These are phyloP conservation scores for Pichia sorboxylosa DNA, from an alignment of 1,139 yeast genomes.

Conservation along the genomic window DNA sequence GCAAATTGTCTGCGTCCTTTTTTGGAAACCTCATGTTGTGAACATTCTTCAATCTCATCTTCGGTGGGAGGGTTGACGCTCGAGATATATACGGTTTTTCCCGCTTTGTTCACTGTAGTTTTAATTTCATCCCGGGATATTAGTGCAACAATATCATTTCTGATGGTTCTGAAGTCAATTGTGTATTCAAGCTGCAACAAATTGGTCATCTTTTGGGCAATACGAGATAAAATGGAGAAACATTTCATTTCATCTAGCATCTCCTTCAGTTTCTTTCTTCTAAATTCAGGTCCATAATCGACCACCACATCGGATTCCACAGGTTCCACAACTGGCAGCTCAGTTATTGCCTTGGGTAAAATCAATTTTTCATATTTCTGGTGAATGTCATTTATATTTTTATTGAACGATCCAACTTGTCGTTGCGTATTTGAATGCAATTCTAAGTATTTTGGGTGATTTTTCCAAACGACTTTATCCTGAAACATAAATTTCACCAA, in stretches of 20 bases:
- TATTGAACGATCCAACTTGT: neutral
- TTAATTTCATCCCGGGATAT: conserved; percentile 20
- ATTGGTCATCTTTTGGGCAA: conserved; percentile 30
- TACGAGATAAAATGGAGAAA: conserved; percentile 28
- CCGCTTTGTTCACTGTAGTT: too few species aligned
- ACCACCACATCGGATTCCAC: neutral
- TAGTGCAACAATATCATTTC: conserved; percentile 29
- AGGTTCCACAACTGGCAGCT: neutral
- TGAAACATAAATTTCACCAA: conserved; percentile 1
- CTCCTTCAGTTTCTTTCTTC: conserved; percentile 29
- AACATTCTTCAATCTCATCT: conserved; percentile 9
- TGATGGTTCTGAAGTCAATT: conserved; percentile 38
- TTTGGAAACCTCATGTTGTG: too few species aligned
- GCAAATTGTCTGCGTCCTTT: too few species aligned
- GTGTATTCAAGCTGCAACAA: conserved; percentile 27
- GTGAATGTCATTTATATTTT: neutral
- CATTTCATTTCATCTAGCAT: conserved; percentile 33
- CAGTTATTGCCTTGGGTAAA: too few species aligned
- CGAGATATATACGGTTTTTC: conserved; percentile 10
- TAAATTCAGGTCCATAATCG: conserved; percentile 23
- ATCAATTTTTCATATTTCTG: neutral
- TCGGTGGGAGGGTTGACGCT: conserved; percentile 11
- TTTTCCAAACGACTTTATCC: neutral
- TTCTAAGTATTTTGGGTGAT: neutral
- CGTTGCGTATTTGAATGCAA: too few species aligned